A percentile compares a stretch with the other conserved stretches of the same genome.
These are phyloP conservation scores for Moricandia moricandioides DNA, from an alignment of 345 rosid genomes.

Conservation along the genomic window DNA sequence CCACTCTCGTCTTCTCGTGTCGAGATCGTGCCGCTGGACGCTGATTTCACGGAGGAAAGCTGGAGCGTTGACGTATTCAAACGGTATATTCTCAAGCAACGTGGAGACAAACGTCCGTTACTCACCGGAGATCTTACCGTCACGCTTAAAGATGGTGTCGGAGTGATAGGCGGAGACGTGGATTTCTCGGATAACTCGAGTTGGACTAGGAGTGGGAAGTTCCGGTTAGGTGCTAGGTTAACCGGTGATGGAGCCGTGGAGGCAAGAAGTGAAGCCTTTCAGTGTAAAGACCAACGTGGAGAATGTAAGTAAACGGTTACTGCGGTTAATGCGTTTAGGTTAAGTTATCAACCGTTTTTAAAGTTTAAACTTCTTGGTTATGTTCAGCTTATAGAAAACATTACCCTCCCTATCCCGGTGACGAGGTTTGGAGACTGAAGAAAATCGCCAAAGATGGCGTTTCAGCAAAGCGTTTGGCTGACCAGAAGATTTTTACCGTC, in stretches of 20 bases:
- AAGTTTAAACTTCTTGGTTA: background rate
- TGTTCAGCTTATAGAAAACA: slow-evolving; percentile 68
- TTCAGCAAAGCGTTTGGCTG: slow-evolving; percentile 42
- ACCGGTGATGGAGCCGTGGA: slow-evolving; percentile 47
- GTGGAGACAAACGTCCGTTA: slow-evolving; percentile 67
- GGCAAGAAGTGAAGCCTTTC: slow-evolving; percentile 62
- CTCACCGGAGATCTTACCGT: slow-evolving; percentile 58
- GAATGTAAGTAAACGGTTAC: slow-evolving; percentile 53
- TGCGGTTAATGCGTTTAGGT: slow-evolving; percentile 11
- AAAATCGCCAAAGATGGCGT: slow-evolving; percentile 67
- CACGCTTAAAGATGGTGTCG: slow-evolving; percentile 51
- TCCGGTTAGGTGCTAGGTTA: slow-evolving; percentile 67
- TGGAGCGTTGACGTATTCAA: slow-evolving; percentile 51
- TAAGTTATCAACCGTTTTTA: background rate
- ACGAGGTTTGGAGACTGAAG: slow-evolving; percentile 73
- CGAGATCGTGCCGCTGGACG: slow-evolving; percentile 60
- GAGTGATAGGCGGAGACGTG: slow-evolving; percentile 31
- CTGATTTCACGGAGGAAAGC: slow-evolving; percentile 53
- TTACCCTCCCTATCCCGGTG: slow-evolving; percentile 54
- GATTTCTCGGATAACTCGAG: slow-evolving; percentile 76
- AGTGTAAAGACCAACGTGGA: slow-evolving; percentile 83
- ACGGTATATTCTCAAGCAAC: slow-evolving; percentile 47
- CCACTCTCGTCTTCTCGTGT: slow-evolving; percentile 51
- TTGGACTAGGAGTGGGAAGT: slow-evolving; percentile 69
- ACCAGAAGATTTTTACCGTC: slow-evolving; percentile 30